Conservation (phyloP, 257 asterid species). For the Nicotiana obtusifolia region DNA sequence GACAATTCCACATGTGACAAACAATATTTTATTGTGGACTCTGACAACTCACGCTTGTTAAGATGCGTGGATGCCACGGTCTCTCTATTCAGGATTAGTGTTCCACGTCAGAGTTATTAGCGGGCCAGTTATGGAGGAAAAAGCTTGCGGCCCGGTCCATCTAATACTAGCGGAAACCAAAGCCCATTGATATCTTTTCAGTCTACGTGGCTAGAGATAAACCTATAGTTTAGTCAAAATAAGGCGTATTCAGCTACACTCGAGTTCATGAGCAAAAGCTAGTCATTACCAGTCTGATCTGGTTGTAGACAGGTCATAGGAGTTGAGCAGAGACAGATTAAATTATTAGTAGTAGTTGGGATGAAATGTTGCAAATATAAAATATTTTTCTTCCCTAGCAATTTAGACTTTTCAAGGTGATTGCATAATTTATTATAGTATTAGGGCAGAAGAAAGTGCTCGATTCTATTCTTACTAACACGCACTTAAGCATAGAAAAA, state of each 20-base stretch:
- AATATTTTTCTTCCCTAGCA: no score
- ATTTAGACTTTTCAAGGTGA: no score
- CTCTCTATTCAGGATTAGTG: no score
- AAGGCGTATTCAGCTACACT: neutral
- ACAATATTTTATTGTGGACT: neutral
- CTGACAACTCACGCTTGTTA: neutral
- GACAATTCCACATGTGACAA: neutral
- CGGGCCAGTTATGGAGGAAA: neutral
- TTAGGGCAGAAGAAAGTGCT: no score
- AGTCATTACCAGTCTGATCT: neutral
- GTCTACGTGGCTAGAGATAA: constrained; percentile 20
- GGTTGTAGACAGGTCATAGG: neutral
- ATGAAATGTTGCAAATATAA: no score
- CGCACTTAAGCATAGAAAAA: no score
- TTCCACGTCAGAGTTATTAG: neutral
- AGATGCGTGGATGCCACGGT: no score
- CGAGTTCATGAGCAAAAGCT: neutral
- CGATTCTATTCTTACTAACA: no score
- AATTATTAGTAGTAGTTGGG: no score
- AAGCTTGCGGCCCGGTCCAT: neutral
- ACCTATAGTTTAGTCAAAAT: constrained; percentile 11
- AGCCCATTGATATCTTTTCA: neutral
- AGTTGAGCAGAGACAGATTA: no score
- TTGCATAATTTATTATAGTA: no score
- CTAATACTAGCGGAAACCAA: neutral